Conservation (phyloP, 164 flowering plant species). For the Tetrastigma voinierianum region DNA sequence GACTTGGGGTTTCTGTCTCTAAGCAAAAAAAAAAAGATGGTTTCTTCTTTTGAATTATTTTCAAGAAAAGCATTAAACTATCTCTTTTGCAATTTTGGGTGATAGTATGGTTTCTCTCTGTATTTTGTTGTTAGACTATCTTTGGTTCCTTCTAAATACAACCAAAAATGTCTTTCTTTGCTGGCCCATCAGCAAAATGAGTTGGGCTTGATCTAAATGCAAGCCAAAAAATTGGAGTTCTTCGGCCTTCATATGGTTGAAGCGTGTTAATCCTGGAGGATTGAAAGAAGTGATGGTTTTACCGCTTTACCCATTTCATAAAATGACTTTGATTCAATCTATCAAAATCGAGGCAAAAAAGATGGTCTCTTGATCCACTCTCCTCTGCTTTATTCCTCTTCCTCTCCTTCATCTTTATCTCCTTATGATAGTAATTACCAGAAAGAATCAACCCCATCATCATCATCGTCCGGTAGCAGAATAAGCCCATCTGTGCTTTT, state of each 20-base stretch:
- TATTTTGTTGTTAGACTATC: not conserved
- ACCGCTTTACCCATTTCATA: conserved; percentile 7
- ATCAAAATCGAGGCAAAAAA: conserved; percentile 17
- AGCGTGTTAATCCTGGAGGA: not conserved
- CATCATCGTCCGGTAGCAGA: conserved; percentile 33
- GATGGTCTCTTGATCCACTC: conserved; percentile 9
- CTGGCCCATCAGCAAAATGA: conserved; percentile 13
- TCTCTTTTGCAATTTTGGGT: conserved; percentile 6
- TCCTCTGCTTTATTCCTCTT: conserved; percentile 5
- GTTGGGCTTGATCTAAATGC: conserved; percentile 20
- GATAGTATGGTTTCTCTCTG: conserved; percentile 1
- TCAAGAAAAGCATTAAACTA: not conserved
- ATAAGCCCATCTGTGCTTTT: conserved; percentile 49
- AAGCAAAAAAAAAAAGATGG: conserved; percentile 4
- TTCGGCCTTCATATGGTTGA: not conserved
- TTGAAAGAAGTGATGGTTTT: conserved; percentile 11
- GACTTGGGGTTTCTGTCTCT: conserved; percentile 10
- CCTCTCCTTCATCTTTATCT: conserved; percentile 20
- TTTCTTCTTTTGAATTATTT: not conserved
- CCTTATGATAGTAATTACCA: conserved; percentile 22
- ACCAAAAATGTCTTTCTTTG: conserved; percentile 9
- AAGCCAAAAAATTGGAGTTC: conserved; percentile 9
- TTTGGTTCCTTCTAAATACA: conserved; percentile 13
- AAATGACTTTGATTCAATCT: conserved; percentile 22
- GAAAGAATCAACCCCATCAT: conserved; percentile 23